Percentiles rank a stretch among this genome's conserved stretches.
Conservation (phyloP, 257 asterid genomes). For the Cruciata laevipes region DNA sequence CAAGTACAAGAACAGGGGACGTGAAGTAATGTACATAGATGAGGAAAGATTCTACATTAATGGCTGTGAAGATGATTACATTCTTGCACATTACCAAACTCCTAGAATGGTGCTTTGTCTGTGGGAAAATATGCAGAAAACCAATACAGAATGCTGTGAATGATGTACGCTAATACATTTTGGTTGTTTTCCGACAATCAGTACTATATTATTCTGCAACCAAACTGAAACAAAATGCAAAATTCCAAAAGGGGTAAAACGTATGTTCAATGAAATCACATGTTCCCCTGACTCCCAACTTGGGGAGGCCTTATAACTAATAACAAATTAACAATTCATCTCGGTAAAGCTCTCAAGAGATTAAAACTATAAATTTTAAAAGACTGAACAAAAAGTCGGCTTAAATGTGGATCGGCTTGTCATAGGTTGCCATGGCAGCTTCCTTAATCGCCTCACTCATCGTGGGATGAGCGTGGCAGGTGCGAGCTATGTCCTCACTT, state of each 20-base stretch:
- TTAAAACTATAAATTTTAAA: not conserved
- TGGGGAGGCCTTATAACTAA: not conserved
- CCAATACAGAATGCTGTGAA: constrained; percentile 70
- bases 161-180: not conserved
- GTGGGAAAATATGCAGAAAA: constrained; percentile 81
- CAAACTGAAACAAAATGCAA: not conserved
- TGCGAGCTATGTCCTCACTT: too few relatives aligned
- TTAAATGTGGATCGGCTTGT: constrained; percentile 95
- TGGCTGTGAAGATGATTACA: constrained; percentile 68
- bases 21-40: constrained; percentile 37
- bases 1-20: constrained; percentile 41
- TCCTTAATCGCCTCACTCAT: too few relatives aligned
- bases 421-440: too few relatives aligned
- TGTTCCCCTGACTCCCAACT: not conserved
- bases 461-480: too few relatives aligned
- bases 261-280: not conserved
- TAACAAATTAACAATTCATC: constrained; percentile 16
- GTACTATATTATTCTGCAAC: not conserved
- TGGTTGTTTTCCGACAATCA: not conserved
- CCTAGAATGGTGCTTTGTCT: constrained; percentile 72
- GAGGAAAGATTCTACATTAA: constrained; percentile 63
- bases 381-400: constrained; percentile 11
- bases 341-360: constrained; percentile 13
- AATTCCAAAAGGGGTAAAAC: not conserved
- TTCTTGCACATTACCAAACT: constrained; percentile 90